Evolutionary conservation across 129 eudicot genomes (phyloP).

Genomic region (Silybum marianum): DNA sequence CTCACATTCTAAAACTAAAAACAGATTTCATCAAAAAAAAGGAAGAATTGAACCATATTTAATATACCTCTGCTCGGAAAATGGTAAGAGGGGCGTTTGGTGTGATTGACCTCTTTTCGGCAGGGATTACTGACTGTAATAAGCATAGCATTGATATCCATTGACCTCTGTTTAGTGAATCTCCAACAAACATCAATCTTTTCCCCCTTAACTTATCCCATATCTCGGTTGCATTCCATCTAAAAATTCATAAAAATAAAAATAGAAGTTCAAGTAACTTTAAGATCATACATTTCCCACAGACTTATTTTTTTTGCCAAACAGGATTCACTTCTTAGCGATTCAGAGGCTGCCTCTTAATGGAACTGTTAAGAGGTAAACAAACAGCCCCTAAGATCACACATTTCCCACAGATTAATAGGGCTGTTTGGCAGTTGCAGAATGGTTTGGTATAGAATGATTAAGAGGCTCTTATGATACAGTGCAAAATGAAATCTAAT

Average conservation of each 20-base stretch:
- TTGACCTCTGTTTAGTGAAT: slow-evolving; percentile 94
- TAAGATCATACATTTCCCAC: neutral
- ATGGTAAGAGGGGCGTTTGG: slow-evolving; percentile 87
- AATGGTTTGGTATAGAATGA: no score
- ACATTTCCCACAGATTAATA: neutral
- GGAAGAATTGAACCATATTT: neutral
- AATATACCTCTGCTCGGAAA: slow-evolving; percentile 83
- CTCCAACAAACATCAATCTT: slow-evolving; percentile 93
- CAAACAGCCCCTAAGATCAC: neutral
- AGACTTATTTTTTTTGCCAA: neutral
- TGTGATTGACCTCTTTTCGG: slow-evolving; percentile 80
- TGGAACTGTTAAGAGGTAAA: no score
- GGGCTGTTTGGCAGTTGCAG: no score
- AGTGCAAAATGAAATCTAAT: no score
- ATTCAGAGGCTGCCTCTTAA: no score
- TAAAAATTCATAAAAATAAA: slow-evolving; percentile 28
- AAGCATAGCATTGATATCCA: slow-evolving; percentile 97
- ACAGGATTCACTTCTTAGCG: no score
- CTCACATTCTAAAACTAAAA: slow-evolving; percentile 3
- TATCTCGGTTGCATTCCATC: slow-evolving; percentile 83
- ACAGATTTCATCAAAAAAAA: neutral
- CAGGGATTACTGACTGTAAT: slow-evolving; percentile 76
- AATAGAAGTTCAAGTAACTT: slow-evolving; percentile 22
- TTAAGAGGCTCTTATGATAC: no score
- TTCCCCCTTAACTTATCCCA: slow-evolving; percentile 93